Percentiles rank a stretch among this genome's conserved stretches.
Evolutionary conservation across 495 filamentous ascomycete species (phyloP).

Genomic region (Viridothelium virens): DNA sequence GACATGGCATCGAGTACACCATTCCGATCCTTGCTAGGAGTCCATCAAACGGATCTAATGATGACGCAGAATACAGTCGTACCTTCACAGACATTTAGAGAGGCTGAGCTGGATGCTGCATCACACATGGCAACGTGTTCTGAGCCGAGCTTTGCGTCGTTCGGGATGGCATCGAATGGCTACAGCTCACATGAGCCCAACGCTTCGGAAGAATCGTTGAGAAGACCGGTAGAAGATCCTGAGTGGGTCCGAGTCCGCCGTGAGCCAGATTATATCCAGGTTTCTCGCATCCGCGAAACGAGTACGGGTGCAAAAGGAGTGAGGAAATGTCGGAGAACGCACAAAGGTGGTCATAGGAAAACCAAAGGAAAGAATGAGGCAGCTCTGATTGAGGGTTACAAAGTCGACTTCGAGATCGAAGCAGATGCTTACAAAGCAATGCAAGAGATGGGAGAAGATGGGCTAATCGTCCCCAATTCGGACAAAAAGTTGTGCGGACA

Average conservation of each 20-base stretch:
- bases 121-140: background rate
- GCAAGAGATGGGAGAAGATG: background rate
- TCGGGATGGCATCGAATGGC: background rate
- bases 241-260: background rate
- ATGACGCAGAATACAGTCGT: background rate
- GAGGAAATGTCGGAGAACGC: background rate
- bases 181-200: background rate
- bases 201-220: background rate
- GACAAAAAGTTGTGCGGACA: background rate
- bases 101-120: background rate
- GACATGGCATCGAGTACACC: background rate
- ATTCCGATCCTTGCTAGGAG: background rate
- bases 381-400: background rate
- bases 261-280: background rate
- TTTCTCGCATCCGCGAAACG: background rate
- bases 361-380: background rate
- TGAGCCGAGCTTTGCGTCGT: background rate
- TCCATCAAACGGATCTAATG: background rate
- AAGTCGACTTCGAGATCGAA: background rate
- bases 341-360: background rate
- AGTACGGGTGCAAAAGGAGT: conserved; percentile 3
- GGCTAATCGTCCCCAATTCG: background rate
- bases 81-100: background rate
- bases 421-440: background rate
- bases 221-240: background rate